Base-by-base conservation (phyloP, 2,329 filamentous ascomycete genomes). In the Epichloe uncinata region DNA sequence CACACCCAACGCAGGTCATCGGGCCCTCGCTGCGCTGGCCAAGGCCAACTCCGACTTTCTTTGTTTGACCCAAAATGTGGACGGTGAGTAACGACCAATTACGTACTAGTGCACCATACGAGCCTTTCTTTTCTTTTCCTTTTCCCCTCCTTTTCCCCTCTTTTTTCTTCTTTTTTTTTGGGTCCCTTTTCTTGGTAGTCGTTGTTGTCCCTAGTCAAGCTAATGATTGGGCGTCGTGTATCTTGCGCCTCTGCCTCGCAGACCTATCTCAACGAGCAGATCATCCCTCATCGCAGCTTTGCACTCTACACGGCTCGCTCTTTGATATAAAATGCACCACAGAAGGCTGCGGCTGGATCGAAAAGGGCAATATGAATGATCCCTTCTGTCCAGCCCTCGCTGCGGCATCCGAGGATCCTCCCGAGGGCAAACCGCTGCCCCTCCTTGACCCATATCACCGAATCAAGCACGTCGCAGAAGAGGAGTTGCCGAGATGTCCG, bases 41-140 rank as follows among this genome's bases (percentile, higher is more conserved):
- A 77, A 71, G 55, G 76, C 70, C 60, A 83, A 81, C 54, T 69
- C 66, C 11, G 69, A 73, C 15, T 95, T 95, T 60, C 61, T 90
- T 42, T 89, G 86, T 15, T 62, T 96, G 55, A 85, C 79, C 20
- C 90, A 96, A 65, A 96, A 95, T 63, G 87, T 95, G 8, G 90
- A 96, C 59, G 85, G 85, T 83, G 61, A 61, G 68, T 62, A 16
- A 15, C 18, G 9, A 9, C 30, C 30, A 30, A 30, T 30, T 30
- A 9, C 30, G 11, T 30, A 30, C 26, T 11, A 30, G 26, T 30
- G 4, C 16, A 18, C 18, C 40, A 42, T 42, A 7, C 22, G 18
- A 12, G 40, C 40, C 7, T n/a, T 37, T 26, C 6, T 26, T 26
- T 26, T 26, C 22, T 26, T 2, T 26, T 6, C 22, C 6, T 22